Evolutionary conservation across 805 yeast genomes (phyloP).

Genomic region (Pichia gijzeniarum): DNA sequence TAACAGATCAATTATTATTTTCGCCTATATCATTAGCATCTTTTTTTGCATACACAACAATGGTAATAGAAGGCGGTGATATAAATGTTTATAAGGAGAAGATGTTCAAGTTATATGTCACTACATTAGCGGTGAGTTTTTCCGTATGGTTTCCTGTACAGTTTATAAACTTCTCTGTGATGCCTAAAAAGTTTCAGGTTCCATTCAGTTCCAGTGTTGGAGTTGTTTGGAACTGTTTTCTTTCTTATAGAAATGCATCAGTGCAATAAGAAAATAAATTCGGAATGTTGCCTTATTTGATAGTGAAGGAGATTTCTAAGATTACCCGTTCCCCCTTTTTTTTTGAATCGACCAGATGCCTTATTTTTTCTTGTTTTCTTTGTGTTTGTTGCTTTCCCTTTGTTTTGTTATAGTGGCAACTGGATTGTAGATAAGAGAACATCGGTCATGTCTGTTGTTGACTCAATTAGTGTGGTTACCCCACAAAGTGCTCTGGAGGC

Average conservation of each 20-base stretch:
- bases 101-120: slow-evolving; percentile 57
- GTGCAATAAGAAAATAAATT: not conserved
- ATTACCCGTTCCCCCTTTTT: too few species aligned
- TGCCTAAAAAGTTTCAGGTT: slow-evolving; percentile 73
- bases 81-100: slow-evolving; percentile 57
- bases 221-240: slow-evolving; percentile 89
- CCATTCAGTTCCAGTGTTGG: slow-evolving; percentile 85
- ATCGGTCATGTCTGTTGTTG: too few species aligned
- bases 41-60: slow-evolving; percentile 80
- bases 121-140: slow-evolving; percentile 61
- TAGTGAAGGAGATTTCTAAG: too few species aligned
- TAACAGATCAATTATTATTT: slow-evolving; percentile 84
- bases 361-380: too few species aligned
- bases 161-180: slow-evolving; percentile 61
- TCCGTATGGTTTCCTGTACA: slow-evolving; percentile 83
- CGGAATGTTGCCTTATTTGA: not conserved
- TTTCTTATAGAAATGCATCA: slow-evolving; percentile 68
- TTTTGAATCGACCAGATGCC: too few species aligned
- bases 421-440: too few species aligned
- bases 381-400: too few species aligned
- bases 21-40: slow-evolving; percentile 79
- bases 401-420: too few species aligned
- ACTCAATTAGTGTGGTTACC: too few species aligned
- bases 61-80: slow-evolving; percentile 71
- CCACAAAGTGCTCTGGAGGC: too few species aligned